phyloP scores from a whole-genome alignment of 371 early-diverging fungal species.

The Mucor lusitanicus region DNA sequence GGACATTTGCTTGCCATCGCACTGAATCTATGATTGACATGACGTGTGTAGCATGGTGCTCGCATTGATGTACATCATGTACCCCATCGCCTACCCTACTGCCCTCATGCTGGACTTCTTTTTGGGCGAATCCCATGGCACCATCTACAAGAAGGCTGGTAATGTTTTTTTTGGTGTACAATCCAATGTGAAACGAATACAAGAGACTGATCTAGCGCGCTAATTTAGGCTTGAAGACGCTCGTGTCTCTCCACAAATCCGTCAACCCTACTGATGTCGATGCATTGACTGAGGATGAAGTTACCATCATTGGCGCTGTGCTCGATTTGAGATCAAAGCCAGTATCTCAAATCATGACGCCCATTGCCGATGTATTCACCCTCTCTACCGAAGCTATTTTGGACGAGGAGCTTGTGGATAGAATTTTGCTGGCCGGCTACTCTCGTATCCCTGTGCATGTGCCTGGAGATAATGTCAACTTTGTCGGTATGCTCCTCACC shows the following conservation, averaged over 20 bases:
- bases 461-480: slow-evolving; percentile 58
- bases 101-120: slow-evolving; percentile 74
- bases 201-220: slow-evolving; percentile 27
- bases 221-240: slow-evolving; percentile 91
- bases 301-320: slow-evolving; percentile 89
- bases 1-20: not conserved
- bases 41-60: slow-evolving; percentile 49
- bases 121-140: slow-evolving; percentile 81
- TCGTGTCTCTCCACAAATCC: slow-evolving; percentile 87
- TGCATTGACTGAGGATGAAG: slow-evolving; percentile 88
- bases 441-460: slow-evolving; percentile 86
- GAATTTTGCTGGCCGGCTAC: slow-evolving; percentile 68
- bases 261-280: slow-evolving; percentile 67
- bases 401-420: slow-evolving; percentile 66
- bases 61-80: slow-evolving; percentile 70
- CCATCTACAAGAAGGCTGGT: slow-evolving; percentile 79
- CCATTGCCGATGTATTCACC: slow-evolving; percentile 82
- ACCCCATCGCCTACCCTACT: slow-evolving; percentile 79
- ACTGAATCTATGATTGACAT: not conserved
- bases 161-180: not conserved
- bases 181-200: not conserved
- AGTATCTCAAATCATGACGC: slow-evolving; percentile 86
- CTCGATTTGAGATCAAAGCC: slow-evolving; percentile 87
- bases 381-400: slow-evolving; percentile 69
- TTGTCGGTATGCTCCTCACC: slow-evolving; percentile 88